Evolutionary conservation across 2,329 filamentous ascomycete genomes (phyloP).

Genomic region (Sphaerostilbella broomeana): DNA sequence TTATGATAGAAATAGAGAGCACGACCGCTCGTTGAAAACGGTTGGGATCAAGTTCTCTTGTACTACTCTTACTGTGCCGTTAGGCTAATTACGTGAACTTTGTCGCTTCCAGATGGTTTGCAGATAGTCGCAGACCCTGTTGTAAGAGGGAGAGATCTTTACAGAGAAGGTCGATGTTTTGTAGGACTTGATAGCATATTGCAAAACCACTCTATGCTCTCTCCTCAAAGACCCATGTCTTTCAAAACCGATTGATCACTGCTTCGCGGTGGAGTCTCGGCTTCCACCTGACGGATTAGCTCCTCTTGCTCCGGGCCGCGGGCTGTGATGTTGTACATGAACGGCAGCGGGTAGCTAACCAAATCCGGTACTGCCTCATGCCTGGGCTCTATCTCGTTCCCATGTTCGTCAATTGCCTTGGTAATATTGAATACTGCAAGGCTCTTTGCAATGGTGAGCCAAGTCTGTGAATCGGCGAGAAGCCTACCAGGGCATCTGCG

Average conservation of each 20-base stretch:
- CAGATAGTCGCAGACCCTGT: no score
- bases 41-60: background rate
- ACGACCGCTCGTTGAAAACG: conserved; percentile 3
- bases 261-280: no score
- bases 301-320: background rate
- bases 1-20: conserved; percentile 12
- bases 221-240: no score
- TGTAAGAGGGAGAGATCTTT: no score
- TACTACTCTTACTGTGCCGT: background rate
- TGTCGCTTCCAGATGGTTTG: no score
- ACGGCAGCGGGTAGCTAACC: background rate
- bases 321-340: background rate
- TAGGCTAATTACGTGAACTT: background rate
- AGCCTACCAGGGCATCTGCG: background rate
- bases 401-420: background rate
- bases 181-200: no score
- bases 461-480: background rate
- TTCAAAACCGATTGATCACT: no score
- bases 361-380: background rate
- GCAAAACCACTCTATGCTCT: no score
- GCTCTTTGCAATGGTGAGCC: background rate
- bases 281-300: background rate
- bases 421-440: background rate
- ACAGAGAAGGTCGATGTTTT: no score
- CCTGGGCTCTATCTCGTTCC: background rate